Percentiles rank a stretch among this genome's conserved stretches.
These are phyloP conservation scores for Penicillium vulpinum DNA, from an alignment of 2,329 filamentous ascomycete genomes.

Conservation along the genomic window DNA sequence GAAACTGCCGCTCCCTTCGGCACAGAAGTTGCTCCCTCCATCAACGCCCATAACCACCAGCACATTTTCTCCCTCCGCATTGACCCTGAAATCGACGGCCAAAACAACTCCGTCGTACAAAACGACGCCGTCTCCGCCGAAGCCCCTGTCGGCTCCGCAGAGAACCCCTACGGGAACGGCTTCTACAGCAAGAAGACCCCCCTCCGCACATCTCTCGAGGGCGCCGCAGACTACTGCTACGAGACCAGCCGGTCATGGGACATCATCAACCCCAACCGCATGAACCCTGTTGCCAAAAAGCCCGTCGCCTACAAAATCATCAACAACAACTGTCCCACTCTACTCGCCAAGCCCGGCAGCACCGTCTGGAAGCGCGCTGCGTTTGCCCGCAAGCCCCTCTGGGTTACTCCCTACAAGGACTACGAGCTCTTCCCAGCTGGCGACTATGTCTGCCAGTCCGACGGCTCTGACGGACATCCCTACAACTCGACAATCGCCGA, in stretches of 20 bases:
- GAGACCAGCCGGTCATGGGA: constrained; percentile 46
- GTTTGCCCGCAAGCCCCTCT: constrained; percentile 60
- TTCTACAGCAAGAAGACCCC: constrained; percentile 56
- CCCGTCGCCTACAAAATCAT: constrained; percentile 31
- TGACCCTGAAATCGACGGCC: constrained; percentile 81
- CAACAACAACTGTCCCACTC: constrained; percentile 29
- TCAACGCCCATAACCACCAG: constrained; percentile 93
- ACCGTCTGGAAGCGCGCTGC: constrained; percentile 60
- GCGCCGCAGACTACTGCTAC: constrained; percentile 54
- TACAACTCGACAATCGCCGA: constrained; percentile 48
- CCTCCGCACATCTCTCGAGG: constrained; percentile 45
- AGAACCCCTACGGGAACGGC: constrained; percentile 66
- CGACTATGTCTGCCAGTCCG: constrained; percentile 61
- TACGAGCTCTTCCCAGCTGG: constrained; percentile 62
- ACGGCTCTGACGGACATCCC: constrained; percentile 38
- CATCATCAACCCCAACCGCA: constrained; percentile 29
- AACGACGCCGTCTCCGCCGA: constrained; percentile 38
- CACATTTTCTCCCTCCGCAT: constrained; percentile 88
- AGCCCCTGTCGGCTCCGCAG: constrained; percentile 63
- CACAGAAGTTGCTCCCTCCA: constrained; percentile 81
- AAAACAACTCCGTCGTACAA: constrained; percentile 72
- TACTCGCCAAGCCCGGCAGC: constrained; percentile 54
- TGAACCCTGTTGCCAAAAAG: constrained; percentile 26
- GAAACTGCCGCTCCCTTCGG: constrained; percentile 83
- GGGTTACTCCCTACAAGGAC: constrained; percentile 59